phyloP scores from a whole-genome alignment of 2,329 filamentous ascomycete genomes.

The Beauveria australis region DNA sequence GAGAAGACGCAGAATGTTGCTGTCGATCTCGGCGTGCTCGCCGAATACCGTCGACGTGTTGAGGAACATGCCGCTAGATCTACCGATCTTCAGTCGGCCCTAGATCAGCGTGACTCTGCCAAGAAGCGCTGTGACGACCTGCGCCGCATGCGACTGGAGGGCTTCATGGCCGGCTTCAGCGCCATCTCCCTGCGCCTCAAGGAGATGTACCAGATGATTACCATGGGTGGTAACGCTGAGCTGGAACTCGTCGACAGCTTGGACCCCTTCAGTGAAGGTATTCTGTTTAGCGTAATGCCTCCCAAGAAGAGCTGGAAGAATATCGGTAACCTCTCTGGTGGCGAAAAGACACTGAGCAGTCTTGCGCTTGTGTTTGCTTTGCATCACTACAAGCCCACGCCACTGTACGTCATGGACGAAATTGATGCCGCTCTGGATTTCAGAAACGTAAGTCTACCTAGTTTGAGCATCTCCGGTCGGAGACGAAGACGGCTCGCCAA shows the following conservation, averaged over 20 bases:
- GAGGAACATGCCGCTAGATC: constrained; percentile 75
- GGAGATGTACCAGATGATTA: constrained; percentile 99
- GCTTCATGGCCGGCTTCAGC: constrained; percentile 97
- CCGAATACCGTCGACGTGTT: constrained; percentile 79
- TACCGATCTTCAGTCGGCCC: constrained; percentile 73
- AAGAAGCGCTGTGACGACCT: constrained; percentile 93
- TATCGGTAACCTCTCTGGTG: constrained; percentile 89
- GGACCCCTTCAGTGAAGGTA: constrained; percentile 94
- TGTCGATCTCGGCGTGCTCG: constrained; percentile 81
- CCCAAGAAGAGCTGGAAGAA: constrained; percentile 99
- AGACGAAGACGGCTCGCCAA: background rate
- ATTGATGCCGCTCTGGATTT: constrained; percentile 98
- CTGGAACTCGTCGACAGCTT: constrained; percentile 92
- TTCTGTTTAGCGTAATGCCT: constrained; percentile 96
- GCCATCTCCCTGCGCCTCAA: constrained; percentile 90
- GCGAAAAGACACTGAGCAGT: constrained; percentile 92
- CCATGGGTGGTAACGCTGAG: constrained; percentile 97
- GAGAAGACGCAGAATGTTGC: constrained; percentile 73
- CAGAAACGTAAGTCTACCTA: constrained; percentile 71
- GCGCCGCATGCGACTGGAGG: constrained; percentile 79
- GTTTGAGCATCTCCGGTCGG: background rate
- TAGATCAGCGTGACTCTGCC: constrained; percentile 70
- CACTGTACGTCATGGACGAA: constrained; percentile 98
- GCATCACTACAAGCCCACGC: constrained; percentile 96
- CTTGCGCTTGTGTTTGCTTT: constrained; percentile 94